These are phyloP conservation scores for Scleroderma citrinum DNA, from an alignment of 768 basidiomycete species.

Conservation along the genomic window DNA sequence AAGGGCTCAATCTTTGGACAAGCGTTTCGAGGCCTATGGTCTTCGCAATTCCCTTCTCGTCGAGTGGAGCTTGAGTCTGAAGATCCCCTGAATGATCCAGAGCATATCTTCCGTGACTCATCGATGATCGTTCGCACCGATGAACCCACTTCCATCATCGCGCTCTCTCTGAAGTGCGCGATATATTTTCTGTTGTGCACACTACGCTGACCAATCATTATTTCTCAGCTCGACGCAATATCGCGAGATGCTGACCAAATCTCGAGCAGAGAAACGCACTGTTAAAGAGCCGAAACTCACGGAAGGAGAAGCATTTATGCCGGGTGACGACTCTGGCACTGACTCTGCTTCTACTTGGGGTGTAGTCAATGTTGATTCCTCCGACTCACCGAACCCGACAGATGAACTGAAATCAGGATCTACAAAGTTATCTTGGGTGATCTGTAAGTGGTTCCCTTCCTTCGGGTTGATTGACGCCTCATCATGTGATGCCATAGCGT, in stretches of 20 bases:
- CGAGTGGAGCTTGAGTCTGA: conserved; percentile 57
- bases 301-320: conserved; percentile 88
- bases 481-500: conserved; percentile 43
- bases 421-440: conserved; percentile 75
- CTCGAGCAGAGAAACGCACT: conserved; percentile 70
- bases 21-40: conserved; percentile 59
- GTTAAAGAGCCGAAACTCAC: conserved; percentile 49
- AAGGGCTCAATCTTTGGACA: conserved; percentile 71
- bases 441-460: conserved; percentile 46
- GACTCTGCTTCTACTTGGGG: conserved; percentile 92
- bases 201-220: conserved; percentile 5
- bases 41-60: conserved; percentile 44
- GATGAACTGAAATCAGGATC: conserved; percentile 73
- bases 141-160: conserved; percentile 97
- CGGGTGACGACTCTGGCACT: conserved; percentile 75
- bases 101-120: conserved; percentile 92
- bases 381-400: conserved; percentile 61
- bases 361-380: conserved; percentile 75
- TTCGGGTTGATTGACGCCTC: not conserved
- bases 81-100: conserved; percentile 70
- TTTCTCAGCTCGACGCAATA: conserved; percentile 68
- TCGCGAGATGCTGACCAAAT: conserved; percentile 71
- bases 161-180: conserved; percentile 81
- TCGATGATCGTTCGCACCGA: conserved; percentile 93
- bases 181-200: not conserved